These are phyloP conservation scores for Sugiyamaella smithiae DNA, from an alignment of 805 yeast species.

Conservation along the genomic window DNA sequence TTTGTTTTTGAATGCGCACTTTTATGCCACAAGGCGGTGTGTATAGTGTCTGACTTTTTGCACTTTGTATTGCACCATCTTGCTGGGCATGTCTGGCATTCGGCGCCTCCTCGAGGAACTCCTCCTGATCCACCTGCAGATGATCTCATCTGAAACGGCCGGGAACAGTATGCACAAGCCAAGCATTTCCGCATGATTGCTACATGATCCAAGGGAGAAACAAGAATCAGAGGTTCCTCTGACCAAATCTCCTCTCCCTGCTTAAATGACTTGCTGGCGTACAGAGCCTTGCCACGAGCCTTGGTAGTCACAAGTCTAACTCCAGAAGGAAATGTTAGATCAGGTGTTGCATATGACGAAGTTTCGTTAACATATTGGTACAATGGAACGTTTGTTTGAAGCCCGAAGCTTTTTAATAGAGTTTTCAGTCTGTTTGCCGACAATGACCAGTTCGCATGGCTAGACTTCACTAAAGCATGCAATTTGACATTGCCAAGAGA, in stretches of 20 bases:
- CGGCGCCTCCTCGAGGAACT: conserved; percentile 44
- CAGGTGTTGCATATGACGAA: conserved; percentile 49
- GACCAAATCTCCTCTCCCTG: conserved; percentile 58
- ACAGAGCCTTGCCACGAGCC: conserved; percentile 60
- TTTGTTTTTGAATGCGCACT: conserved; percentile 36
- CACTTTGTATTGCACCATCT: conserved; percentile 71
- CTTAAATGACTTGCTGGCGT: conserved; percentile 46
- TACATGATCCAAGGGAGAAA: conserved; percentile 67
- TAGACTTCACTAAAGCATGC: conserved; percentile 47
- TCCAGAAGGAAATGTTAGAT: conserved; percentile 35
- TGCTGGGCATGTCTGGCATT: conserved; percentile 62
- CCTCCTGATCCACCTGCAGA: conserved; percentile 17
- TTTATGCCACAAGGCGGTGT: conserved; percentile 58
- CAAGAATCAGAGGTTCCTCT: conserved; percentile 57
- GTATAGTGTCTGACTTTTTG: conserved; percentile 52
- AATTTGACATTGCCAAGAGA: conserved; percentile 54
- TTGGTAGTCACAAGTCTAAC: conserved; percentile 50
- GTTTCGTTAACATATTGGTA: conserved; percentile 55
- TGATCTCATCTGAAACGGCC: conserved; percentile 40
- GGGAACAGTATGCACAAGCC: conserved; percentile 74
- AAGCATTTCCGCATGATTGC: conserved; percentile 56
- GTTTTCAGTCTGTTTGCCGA: conserved; percentile 56
- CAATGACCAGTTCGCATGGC: conserved; percentile 61
- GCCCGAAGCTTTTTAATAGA: conserved; percentile 54
- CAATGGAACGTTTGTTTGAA: conserved; percentile 43